Conservation (phyloP, 257 asterid genomes). For the Fraxinus pennsylvanica region DNA sequence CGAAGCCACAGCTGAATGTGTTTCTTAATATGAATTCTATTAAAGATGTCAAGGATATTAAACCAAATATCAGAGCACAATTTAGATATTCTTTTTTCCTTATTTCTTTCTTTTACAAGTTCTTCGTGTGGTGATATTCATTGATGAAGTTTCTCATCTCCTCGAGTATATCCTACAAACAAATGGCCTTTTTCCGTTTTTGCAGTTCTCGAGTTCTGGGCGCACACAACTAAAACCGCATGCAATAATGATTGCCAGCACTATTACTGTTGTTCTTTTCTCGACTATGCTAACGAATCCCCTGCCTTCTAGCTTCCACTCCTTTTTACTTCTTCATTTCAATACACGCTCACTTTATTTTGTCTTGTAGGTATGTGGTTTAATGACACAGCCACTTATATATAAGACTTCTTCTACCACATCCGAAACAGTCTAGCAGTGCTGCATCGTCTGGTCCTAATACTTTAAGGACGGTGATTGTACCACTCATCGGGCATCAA, state of each 20-base stretch:
- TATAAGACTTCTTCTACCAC: slow-evolving; percentile 37
- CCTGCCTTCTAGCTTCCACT: not conserved
- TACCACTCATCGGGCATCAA: slow-evolving; percentile 31
- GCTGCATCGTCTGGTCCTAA: slow-evolving; percentile 29
- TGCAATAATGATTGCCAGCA: slow-evolving; percentile 49
- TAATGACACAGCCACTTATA: slow-evolving; percentile 46
- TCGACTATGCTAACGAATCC: slow-evolving; percentile 40
- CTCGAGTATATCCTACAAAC: not conserved
- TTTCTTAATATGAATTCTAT: not conserved
- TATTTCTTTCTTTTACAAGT: not conserved
- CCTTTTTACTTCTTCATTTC: not conserved
- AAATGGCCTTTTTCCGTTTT: not conserved
- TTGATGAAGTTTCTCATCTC: not conserved
- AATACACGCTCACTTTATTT: not conserved
- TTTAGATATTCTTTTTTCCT: not conserved
- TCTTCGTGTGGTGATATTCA: not conserved
- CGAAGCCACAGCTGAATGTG: not conserved
- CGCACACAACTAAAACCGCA: slow-evolving; percentile 34
- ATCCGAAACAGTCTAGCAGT: slow-evolving; percentile 20
- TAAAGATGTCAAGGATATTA: not conserved
- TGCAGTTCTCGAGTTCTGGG: slow-evolving; percentile 45
- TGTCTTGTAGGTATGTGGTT: slow-evolving; percentile 37
- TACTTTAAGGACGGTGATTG: slow-evolving; percentile 27
- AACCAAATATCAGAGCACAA: not conserved
- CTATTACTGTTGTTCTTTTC: slow-evolving; percentile 46